phyloP scores from a whole-genome alignment of 805 yeast species.

The Yarrowia osloensis region DNA sequence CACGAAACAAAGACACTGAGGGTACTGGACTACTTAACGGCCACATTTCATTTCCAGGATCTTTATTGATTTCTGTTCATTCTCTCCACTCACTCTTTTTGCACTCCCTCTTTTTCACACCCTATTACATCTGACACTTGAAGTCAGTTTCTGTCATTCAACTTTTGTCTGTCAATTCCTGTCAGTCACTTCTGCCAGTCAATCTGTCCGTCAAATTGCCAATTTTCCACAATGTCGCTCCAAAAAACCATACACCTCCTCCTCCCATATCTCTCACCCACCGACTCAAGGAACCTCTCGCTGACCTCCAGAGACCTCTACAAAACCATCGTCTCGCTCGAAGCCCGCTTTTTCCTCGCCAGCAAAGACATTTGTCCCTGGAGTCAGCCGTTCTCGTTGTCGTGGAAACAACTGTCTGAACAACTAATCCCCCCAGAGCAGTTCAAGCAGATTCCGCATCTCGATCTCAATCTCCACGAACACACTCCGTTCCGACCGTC shows the following conservation, averaged over 20 bases:
- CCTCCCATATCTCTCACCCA: not conserved
- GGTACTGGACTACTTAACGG: too few species aligned
- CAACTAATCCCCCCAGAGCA: not conserved
- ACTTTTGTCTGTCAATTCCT: too few species aligned
- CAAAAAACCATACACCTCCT: not conserved
- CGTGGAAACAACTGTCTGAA: not conserved
- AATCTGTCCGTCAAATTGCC: too few species aligned
- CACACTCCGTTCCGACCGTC: conserved; percentile 9
- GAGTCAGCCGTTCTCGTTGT: conserved; percentile 5
- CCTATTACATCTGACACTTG: too few species aligned
- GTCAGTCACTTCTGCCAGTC: too few species aligned
- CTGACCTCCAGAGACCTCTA: not conserved
- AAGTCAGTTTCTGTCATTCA: too few species aligned
- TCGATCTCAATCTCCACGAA: conserved; percentile 9
- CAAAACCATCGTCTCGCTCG: not conserved
- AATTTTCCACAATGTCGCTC: not conserved
- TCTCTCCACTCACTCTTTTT: too few species aligned
- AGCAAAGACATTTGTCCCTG: conserved; percentile 14
- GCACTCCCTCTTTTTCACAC: too few species aligned
- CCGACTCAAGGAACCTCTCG: not conserved
- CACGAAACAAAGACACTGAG: too few species aligned
- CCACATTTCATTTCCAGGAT: too few species aligned
- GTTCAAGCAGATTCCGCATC: not conserved
- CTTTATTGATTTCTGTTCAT: too few species aligned
- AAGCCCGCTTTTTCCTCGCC: not conserved